These are phyloP conservation scores for Lactarius quietus DNA, from an alignment of 768 basidiomycete species.

Conservation along the genomic window DNA sequence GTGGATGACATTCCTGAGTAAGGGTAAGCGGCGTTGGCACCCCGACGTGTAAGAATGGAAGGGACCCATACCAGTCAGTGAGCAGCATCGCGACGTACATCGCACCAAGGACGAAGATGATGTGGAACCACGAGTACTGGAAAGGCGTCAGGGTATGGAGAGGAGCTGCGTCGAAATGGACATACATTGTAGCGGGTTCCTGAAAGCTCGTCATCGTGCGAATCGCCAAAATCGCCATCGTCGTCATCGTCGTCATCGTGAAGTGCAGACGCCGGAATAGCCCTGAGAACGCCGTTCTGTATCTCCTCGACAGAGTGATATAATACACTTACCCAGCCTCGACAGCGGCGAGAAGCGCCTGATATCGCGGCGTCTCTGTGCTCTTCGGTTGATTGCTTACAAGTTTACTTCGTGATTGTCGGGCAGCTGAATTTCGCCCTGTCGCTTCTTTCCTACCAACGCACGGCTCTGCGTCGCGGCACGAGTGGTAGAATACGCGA, in stretches of 20 bases:
- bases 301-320: background rate
- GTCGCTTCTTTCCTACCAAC: conserved; percentile 70
- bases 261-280: conserved; percentile 90
- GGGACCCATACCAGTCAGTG: conserved; percentile 82
- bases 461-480: conserved; percentile 96
- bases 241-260: conserved; percentile 76
- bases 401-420: conserved; percentile 62
- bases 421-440: conserved; percentile 60
- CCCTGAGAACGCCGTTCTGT: conserved; percentile 41
- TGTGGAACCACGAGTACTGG: conserved; percentile 98
- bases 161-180: conserved; percentile 8
- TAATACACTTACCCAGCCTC: conserved; percentile 73
- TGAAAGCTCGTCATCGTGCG: conserved; percentile 86
- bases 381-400: conserved; percentile 82
- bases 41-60: conserved; percentile 10
- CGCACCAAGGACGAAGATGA: conserved; percentile 91
- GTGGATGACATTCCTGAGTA: conserved; percentile 69
- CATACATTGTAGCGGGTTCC: conserved; percentile 93
- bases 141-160: conserved; percentile 18
- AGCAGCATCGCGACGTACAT: conserved; percentile 98
- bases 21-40: background rate
- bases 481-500: conserved; percentile 94
- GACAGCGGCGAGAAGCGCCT: conserved; percentile 91
- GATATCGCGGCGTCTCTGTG: conserved; percentile 86
- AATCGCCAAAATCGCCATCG: conserved; percentile 69